Evolutionary conservation across 306 rosid species (phyloP), one percentile per base, ranked within the genome.

Genomic region (Arachis stenosperma): DNA sequence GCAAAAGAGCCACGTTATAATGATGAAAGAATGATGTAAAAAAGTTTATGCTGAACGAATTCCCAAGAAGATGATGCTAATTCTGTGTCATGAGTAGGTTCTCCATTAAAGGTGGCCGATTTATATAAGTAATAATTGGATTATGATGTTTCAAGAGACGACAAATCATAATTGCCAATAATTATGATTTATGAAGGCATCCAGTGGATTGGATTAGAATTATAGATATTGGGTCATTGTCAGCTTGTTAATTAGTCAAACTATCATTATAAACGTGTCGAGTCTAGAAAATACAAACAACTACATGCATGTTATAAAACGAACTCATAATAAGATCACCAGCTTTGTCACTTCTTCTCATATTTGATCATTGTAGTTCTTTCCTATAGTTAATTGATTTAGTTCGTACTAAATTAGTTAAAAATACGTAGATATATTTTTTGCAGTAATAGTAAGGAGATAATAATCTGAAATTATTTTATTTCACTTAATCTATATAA

Each of bases 1-100:
- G 15, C 17, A 48, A n/a, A 36, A 46, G 3, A 6, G 37, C 27
- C 12, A 69, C 63, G 74, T 53, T 69, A 54, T 69, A 40, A 69
- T 69, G 74, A 72, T 50, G 74, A 65, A 53, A 67, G 71, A 29
- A 66, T 79, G 78, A 79, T 69, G 74, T 74, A 55, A 50, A 44
- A 52, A 50, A 51, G 27, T 3, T 6, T 7, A 4, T 43, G 33
- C 30, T 7, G 46, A 64, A 33, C 37, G 46, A 52, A 15, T 12
- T 12, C 61, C 55, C 39, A 0, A 37, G 1, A 15, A 7, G 72
- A 48, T 13, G 30, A 78, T 37, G 41, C 40, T 12, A 47, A 61
- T 22, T 27, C 9, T 39, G 10, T 69, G 37, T 54, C 9, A 48
- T 8, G 9, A 6, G 46, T 33, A 43, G 44, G 22, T 36, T 67